Conservation (phyloP, 1,284 basidiomycete species). For the Moniliophthora roreri region DNA sequence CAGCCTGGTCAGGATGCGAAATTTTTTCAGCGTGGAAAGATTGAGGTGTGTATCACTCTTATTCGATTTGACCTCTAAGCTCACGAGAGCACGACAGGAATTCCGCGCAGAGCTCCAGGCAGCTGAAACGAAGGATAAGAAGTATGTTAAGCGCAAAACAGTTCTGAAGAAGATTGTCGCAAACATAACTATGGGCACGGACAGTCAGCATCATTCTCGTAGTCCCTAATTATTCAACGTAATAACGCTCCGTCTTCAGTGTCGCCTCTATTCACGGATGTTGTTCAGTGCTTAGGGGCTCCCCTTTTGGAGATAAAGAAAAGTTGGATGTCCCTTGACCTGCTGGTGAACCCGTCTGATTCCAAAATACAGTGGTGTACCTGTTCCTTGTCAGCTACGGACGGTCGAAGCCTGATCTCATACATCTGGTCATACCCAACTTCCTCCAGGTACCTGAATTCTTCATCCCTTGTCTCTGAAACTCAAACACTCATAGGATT, state of each 20-base stretch:
- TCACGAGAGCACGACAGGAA: conserved; percentile 49
- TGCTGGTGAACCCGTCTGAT: conserved; percentile 7
- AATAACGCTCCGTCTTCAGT: conserved; percentile 50
- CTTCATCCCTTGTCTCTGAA: neutral
- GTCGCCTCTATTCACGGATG: conserved; percentile 90
- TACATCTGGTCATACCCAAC: conserved; percentile 84
- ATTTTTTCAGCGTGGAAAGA: conserved; percentile 89
- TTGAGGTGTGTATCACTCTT: conserved; percentile 60
- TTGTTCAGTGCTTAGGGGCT: conserved; percentile 86
- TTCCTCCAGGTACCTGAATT: conserved; percentile 71
- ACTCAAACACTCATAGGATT: conserved; percentile 60
- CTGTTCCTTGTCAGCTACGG: conserved; percentile 93
- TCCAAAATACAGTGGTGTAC: conserved; percentile 75
- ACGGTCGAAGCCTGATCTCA: conserved; percentile 83
- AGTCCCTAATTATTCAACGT: conserved; percentile 23
- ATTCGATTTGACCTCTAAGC: conserved; percentile 9
- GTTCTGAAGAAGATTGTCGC: conserved; percentile 95
- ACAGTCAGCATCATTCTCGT: conserved; percentile 64
- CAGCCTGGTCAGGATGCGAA: conserved; percentile 82
- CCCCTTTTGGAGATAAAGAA: conserved; percentile 98
- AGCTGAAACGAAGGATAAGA: conserved; percentile 92
- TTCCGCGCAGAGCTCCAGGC: conserved; percentile 87
- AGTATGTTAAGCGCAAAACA: conserved; percentile 86
- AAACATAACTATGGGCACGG: conserved; percentile 95
- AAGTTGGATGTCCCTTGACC: conserved; percentile 55